These are phyloP conservation scores for Coix lacrymajobi DNA, from an alignment of 176 grass and related monocot genomes.

Conservation along the genomic window DNA sequence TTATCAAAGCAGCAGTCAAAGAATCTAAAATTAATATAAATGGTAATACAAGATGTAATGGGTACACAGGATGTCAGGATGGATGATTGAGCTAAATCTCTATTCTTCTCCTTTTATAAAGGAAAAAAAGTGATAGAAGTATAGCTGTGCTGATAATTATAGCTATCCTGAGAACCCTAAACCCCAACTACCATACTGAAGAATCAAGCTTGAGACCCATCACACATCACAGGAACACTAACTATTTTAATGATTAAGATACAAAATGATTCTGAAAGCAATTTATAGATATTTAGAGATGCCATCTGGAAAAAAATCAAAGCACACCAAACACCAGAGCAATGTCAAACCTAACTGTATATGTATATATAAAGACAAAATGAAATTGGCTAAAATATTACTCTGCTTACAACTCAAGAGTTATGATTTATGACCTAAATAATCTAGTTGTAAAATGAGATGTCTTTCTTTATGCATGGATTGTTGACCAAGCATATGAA, in stretches of 20 bases:
- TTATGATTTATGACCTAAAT: not conserved
- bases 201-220: conserved; percentile 21
- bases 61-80: not conserved
- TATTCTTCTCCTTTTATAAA: not conserved
- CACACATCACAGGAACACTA: not conserved
- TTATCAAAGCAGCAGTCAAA: conserved; percentile 13
- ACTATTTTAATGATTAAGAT: not conserved
- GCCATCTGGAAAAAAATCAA: not conserved
- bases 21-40: not conserved
- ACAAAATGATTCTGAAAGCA: not conserved
- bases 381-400: not conserved
- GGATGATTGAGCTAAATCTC: not conserved
- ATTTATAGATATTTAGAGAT: not conserved
- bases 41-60: not conserved
- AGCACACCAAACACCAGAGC: not conserved
- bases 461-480: not conserved
- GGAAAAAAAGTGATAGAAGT: too few species aligned
- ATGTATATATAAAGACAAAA: not conserved
- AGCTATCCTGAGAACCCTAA: not conserved
- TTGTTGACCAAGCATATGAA: not conserved
- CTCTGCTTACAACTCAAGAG: not conserved
- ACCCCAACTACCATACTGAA: not conserved
- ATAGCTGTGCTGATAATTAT: not conserved
- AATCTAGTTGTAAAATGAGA: not conserved
- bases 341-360: not conserved